phyloP scores from a whole-genome alignment of 2,329 filamentous ascomycete species.

The Penicillium sp. region DNA sequence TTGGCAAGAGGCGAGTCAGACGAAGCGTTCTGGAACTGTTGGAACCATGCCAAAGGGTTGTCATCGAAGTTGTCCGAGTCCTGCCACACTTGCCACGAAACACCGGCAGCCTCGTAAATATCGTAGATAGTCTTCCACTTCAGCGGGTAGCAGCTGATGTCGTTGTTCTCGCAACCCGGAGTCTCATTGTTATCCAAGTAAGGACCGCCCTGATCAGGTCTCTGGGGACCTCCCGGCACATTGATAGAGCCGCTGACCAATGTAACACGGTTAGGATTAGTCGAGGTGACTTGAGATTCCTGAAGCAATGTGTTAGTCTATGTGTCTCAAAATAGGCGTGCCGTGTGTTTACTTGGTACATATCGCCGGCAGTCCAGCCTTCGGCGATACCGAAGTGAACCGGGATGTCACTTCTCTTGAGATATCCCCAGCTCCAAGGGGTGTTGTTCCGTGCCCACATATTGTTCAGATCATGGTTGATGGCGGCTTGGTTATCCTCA shows the following conservation, averaged over 20 bases:
- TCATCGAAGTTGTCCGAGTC: slow-evolving; percentile 55
- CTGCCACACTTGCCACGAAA: slow-evolving; percentile 54
- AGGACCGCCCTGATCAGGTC: slow-evolving; percentile 43
- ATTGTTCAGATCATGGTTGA: slow-evolving; percentile 53
- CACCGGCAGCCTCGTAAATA: slow-evolving; percentile 48
- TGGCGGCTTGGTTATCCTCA: slow-evolving; percentile 51
- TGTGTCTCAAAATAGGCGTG: neutral
- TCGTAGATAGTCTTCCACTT: slow-evolving; percentile 56
- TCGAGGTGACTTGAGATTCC: slow-evolving; percentile 53
- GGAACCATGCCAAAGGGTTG: slow-evolving; percentile 55
- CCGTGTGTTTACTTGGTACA: slow-evolving; percentile 48
- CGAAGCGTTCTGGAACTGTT: slow-evolving; percentile 51
- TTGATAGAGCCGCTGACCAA: slow-evolving; percentile 55
- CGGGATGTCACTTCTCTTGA: slow-evolving; percentile 53
- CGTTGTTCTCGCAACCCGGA: slow-evolving; percentile 46
- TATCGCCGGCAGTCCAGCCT: slow-evolving; percentile 55
- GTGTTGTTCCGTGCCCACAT: slow-evolving; percentile 56
- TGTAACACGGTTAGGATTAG: slow-evolving; percentile 54
- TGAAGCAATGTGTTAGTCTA: slow-evolving; percentile 7
- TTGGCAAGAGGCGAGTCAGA: slow-evolving; percentile 43
- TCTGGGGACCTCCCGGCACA: slow-evolving; percentile 48
- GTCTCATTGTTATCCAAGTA: slow-evolving; percentile 54
- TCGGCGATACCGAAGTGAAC: slow-evolving; percentile 57
- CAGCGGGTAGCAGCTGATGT: slow-evolving; percentile 54
- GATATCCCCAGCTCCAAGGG: slow-evolving; percentile 54